Conservation (phyloP, 306 rosid species). For the Vachellia pachyceras region DNA sequence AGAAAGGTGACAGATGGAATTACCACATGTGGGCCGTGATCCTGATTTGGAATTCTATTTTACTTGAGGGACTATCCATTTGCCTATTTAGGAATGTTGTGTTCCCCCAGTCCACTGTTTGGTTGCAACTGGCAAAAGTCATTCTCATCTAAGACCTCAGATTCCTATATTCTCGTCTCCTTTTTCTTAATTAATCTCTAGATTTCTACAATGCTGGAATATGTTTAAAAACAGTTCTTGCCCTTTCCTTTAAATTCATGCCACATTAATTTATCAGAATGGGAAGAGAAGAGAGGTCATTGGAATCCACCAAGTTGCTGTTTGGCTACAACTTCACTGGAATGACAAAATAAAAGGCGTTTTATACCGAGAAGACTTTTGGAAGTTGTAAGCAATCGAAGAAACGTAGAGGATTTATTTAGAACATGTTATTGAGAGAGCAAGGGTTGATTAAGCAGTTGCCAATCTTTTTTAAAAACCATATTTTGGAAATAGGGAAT, state of each 20-base stretch:
- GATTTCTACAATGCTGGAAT: background rate
- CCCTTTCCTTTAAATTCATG: background rate
- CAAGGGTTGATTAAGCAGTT: background rate
- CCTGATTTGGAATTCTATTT: constrained; percentile 41
- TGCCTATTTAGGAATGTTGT: constrained; percentile 30
- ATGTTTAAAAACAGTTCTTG: background rate
- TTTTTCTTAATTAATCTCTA: background rate
- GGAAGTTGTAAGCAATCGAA: background rate
- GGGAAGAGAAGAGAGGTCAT: background rate
- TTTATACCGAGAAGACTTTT: background rate
- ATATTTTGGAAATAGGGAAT: background rate
- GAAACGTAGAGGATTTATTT: background rate
- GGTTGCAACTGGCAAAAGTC: background rate
- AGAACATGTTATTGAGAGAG: background rate
- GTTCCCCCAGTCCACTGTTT: background rate
- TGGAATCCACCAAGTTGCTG: background rate
- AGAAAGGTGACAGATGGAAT: constrained; percentile 41
- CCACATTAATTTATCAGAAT: background rate
- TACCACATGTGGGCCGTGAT: constrained; percentile 42
- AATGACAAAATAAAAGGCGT: background rate
- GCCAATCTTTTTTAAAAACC: background rate
- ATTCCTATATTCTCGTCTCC: background rate
- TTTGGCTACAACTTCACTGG: background rate
- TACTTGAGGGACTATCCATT: constrained; percentile 31
- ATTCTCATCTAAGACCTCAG: background rate